Evolutionary conservation across 306 rosid genomes (phyloP).

Genomic region (Cucumis sativus): Cucumber_9930_V3 NC_026657.2:1901501-1902000

Average conservation of each 20-base stretch:
- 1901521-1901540: neutral
- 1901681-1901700: neutral
- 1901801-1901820: too few species aligned
- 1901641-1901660: neutral
- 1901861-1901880: too few species aligned
- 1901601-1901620: slow-evolving; percentile 2
- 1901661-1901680: neutral
- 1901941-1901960: too few species aligned
- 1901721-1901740: neutral
- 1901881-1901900: neutral
- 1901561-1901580: neutral
- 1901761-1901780: too few species aligned
- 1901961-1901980: too few species aligned
- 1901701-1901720: neutral
- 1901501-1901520: too few species aligned
- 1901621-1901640: neutral
- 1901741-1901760: too few species aligned
- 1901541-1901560: neutral
- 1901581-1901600: neutral
- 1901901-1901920: too few species aligned
- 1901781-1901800: neutral
- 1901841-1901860: neutral
- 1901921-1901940: too few species aligned
- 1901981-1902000: too few species aligned
- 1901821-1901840: neutral